These are phyloP conservation scores for Eucalyptus pumila DNA, from an alignment of 345 rosid genomes.

Conservation along the genomic window DNA sequence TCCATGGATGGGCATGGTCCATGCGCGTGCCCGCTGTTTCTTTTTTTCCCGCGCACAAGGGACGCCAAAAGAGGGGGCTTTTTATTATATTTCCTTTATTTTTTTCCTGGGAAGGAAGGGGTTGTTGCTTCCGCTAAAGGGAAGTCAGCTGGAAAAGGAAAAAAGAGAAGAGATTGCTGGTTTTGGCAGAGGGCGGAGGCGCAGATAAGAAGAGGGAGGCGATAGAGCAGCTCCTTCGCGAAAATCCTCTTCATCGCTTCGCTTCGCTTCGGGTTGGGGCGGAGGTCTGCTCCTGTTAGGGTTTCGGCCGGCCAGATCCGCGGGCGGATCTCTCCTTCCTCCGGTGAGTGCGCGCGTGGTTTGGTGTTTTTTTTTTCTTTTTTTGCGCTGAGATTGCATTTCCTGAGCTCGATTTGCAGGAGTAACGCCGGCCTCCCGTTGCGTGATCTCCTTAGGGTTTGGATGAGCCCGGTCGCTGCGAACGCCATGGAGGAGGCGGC, in stretches of 20 bases:
- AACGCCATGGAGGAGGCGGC: conserved; percentile 5
- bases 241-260: neutral
- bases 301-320: neutral
- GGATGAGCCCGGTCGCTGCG: neutral
- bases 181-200: neutral
- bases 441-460: neutral
- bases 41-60: conserved; percentile 31
- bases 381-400: neutral
- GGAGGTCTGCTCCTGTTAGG: neutral
- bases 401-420: neutral
- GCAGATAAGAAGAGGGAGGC: neutral
- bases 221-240: neutral
- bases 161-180: neutral
- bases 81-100: too few species aligned
- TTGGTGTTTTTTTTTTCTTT: too few species aligned
- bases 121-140: neutral
- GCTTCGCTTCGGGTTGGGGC: neutral
- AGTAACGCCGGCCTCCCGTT: neutral
- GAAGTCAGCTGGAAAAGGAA: neutral
- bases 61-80: neutral
- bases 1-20: neutral
- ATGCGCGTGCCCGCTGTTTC: neutral
- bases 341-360: neutral
- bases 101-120: too few species aligned
- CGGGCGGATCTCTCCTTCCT: neutral